Evolutionary conservation across 768 basidiomycete genomes (phyloP).

Genomic region (Scleroderma citrinum): DNA sequence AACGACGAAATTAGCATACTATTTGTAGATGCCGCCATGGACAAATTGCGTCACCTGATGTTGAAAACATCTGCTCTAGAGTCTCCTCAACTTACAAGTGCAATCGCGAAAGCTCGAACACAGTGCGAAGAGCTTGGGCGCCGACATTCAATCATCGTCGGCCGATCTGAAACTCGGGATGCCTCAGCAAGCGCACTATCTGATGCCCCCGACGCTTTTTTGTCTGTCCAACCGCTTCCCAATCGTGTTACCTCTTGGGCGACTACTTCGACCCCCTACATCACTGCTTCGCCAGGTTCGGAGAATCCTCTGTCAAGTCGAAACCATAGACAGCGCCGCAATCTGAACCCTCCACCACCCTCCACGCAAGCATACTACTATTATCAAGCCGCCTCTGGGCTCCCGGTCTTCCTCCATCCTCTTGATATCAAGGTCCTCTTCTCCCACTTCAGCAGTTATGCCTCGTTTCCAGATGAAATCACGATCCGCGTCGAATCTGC

Average conservation of each 20-base stretch:
- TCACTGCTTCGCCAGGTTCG: constrained; percentile 1
- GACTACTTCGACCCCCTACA: background rate
- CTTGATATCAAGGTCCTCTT: constrained; percentile 92
- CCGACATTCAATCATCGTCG: constrained; percentile 18
- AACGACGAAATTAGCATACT: constrained; percentile 71
- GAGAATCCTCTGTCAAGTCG: constrained; percentile 6
- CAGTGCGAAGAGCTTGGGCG: constrained; percentile 51
- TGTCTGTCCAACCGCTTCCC: constrained; percentile 37
- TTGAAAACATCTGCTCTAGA: constrained; percentile 74
- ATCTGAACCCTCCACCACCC: constrained; percentile 81
- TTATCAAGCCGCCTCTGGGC: constrained; percentile 90
- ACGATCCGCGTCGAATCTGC: constrained; percentile 73
- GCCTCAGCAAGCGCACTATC: constrained; percentile 8
- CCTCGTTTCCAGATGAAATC: constrained; percentile 80
- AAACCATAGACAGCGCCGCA: constrained; percentile 58
- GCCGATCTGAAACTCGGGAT: constrained; percentile 20
- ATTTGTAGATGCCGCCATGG: constrained; percentile 77
- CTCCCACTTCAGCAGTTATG: constrained; percentile 74
- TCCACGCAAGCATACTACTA: constrained; percentile 91
- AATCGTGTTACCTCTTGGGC: constrained; percentile 8
- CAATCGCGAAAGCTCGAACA: constrained; percentile 57
- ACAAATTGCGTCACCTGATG: constrained; percentile 73
- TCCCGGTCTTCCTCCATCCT: constrained; percentile 90
- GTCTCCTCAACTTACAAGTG: constrained; percentile 53
- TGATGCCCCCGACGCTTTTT: constrained; percentile 56